These are phyloP conservation scores for Blastobotrys buckinghamii DNA, from an alignment of 1,139 yeast species.

Conservation along the genomic window DNA sequence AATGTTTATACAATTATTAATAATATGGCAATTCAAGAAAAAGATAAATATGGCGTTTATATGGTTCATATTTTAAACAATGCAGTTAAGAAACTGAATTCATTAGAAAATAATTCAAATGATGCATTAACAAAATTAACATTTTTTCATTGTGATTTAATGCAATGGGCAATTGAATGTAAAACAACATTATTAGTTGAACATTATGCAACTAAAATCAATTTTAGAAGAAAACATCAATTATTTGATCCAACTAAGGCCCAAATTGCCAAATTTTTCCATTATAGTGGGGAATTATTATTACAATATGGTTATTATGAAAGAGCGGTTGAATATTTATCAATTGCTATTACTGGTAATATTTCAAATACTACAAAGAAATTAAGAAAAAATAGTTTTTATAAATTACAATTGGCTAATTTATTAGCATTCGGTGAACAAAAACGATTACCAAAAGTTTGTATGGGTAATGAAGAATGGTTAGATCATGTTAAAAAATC, in stretches of 20 bases:
- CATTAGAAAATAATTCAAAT: not conserved
- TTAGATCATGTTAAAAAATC: not conserved
- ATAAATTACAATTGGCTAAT: conserved; percentile 2
- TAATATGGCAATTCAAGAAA: too few relatives aligned
- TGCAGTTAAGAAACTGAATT: not conserved
- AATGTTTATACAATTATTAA: not conserved
- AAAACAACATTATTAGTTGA: not conserved
- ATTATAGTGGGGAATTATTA: conserved; percentile 22
- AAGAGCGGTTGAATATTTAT: conserved; percentile 22
- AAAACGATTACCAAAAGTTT: not conserved
- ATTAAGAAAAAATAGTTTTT: not conserved
- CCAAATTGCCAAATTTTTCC: conserved; percentile 21
- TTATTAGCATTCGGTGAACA: conserved; percentile 2
- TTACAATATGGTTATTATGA: conserved; percentile 18
- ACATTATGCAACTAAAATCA: not conserved
- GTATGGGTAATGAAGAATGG: not conserved
- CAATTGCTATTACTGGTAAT: conserved; percentile 10
- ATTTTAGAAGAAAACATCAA: conserved; percentile 6
- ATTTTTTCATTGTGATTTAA: conserved; percentile 7
- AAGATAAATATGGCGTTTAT: not conserved
- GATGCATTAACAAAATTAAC: conserved; percentile 1
- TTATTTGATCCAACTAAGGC: conserved; percentile 6
- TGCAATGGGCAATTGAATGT: conserved; percentile 5
- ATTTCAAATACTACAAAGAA: not conserved
- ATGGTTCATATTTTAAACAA: not conserved